Evolutionary conservation across 352 stramenopile species (phyloP), one percentile per base, ranked within the genome.

Genomic region (Phytopythium montanum): DNA sequence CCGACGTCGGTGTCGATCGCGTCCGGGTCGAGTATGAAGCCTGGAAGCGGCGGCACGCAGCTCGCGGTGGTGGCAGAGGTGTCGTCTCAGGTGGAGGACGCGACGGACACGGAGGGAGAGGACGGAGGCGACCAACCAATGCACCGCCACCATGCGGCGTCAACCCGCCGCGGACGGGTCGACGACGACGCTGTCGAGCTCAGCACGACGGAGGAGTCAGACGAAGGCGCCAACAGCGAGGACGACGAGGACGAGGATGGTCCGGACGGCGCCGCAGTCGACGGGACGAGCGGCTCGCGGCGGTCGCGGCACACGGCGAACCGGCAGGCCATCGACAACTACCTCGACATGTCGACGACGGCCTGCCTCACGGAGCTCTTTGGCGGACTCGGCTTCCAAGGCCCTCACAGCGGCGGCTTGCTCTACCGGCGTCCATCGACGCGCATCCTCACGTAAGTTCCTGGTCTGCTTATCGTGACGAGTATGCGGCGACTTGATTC

Each of bases 241-340:
- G 59, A 71, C 5, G 72, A 75, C 19, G 68, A 72, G 5, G 61
- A 64, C 13, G 65, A 71, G 25, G 64, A 72, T 12, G 51, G 61
- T 6, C 13, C 21, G 45, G 18, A 34, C 16, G 45, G 26, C 9
- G 25, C 23, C 45, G n/a, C 45, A 14, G 34, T 34, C 12, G 18
- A 46, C 25, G 51, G 51, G 13, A n/a, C 57, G 44, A 38, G 56
- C 49, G 12, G 68, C 65, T 38, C 60, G 42, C 45, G 56, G 46
- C 21, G 51, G 13, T 45, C 51, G 75, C 74, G 5, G 72, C 53
- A 85, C 41, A 61, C 81, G 26, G 79, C 85, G 44, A 90, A 81
- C 69, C 81, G 79, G 33, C 79, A 91, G 33, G 85, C 75, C 21
- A 94, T 94, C 50, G 85, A 92, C 62, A 94, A 94, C 68, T 94